These are phyloP conservation scores for Dalbergia cochinchinensis DNA, from an alignment of 306 rosid genomes.

Conservation along the genomic window DNA sequence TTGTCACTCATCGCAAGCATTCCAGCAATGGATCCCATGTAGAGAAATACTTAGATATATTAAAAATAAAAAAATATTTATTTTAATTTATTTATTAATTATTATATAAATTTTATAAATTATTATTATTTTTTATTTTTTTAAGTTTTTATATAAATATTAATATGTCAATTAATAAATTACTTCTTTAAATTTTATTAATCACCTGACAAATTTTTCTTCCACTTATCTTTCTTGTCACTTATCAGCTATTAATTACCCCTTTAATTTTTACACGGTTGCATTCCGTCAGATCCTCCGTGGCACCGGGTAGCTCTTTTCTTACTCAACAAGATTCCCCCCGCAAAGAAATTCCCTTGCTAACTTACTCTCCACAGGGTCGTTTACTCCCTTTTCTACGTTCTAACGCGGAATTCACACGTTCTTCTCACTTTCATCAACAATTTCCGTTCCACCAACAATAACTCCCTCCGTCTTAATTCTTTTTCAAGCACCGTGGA, in stretches of 20 bases:
- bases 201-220: no score
- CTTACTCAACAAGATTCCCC: conserved; percentile 6
- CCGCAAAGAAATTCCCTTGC: neutral
- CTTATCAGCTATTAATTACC: neutral
- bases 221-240: neutral
- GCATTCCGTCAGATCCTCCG: neutral
- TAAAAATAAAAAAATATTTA: no score
- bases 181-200: no score
- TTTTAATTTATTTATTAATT: no score
- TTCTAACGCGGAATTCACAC: conserved; percentile 65
- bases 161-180: no score
- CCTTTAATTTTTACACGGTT: neutral
- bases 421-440: conserved; percentile 32
- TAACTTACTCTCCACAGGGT: neutral
- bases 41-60: no score
- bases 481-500: conserved; percentile 17
- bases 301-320: neutral
- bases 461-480: conserved; percentile 5
- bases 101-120: no score
- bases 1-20: no score
- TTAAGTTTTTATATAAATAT: no score
- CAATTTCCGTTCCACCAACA: conserved; percentile 32
- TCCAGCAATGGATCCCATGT: no score
- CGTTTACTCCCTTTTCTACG: neutral
- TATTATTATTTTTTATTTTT: no score